Conservation (phyloP, 257 asterid genomes). For the Capsicum pubescens region DNA sequence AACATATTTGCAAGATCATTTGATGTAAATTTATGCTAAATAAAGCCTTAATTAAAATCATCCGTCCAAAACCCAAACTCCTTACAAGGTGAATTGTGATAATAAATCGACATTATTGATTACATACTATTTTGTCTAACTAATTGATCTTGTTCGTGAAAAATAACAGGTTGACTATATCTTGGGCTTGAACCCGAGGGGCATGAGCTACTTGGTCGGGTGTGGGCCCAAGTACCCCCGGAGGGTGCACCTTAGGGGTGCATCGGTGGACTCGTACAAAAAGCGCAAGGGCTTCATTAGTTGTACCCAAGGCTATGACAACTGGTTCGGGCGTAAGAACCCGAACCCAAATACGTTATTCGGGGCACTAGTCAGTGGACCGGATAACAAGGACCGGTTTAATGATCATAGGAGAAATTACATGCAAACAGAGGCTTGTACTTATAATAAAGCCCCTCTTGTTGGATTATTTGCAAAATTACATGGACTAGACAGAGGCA, state of each 20-base stretch:
- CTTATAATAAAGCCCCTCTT: slow-evolving; percentile 79
- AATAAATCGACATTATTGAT: not conserved
- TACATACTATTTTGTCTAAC: not conserved
- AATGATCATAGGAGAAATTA: slow-evolving; percentile 68
- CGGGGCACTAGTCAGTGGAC: slow-evolving; percentile 87
- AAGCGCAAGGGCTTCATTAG: slow-evolving; percentile 64
- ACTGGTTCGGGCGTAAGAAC: slow-evolving; percentile 58
- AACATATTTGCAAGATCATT: no score
- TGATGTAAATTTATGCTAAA: no score
- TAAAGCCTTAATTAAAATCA: no score
- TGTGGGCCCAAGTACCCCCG: slow-evolving; percentile 60
- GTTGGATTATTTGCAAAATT: slow-evolving; percentile 78
- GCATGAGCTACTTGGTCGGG: slow-evolving; percentile 80
- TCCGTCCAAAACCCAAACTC: no score
- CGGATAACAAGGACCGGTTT: slow-evolving; percentile 61
- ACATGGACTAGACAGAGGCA: slow-evolving; percentile 27
- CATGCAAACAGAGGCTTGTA: slow-evolving; percentile 90
- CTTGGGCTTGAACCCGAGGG: slow-evolving; percentile 76
- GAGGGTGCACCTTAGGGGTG: slow-evolving; percentile 84
- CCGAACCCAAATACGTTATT: slow-evolving; percentile 68
- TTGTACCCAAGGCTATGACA: slow-evolving; percentile 83
- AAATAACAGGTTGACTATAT: slow-evolving; percentile 73
- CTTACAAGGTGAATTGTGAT: not conserved
- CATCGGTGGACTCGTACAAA: slow-evolving; percentile 65
- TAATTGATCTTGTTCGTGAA: not conserved